Base-by-base conservation (phyloP, 1,284 basidiomycete genomes). In the Naganishia albida region DNA sequence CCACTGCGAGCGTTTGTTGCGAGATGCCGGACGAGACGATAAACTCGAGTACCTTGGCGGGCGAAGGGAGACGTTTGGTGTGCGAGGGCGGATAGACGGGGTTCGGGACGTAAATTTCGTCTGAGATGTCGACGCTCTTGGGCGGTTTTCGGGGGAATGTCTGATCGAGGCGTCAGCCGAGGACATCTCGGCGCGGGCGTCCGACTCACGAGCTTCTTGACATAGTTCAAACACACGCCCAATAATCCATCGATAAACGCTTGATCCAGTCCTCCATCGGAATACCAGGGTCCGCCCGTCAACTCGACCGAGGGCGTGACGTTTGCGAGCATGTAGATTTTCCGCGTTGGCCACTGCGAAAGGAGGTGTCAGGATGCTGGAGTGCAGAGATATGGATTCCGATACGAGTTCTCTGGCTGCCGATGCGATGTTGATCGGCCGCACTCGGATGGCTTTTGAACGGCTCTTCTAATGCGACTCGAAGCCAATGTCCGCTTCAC, bases 261-360 rank as follows among this genome's bases (percentile, higher is more conserved):
- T 13, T 74, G 70, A 67, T 79, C 78, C 51, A 77, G 77, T 55
- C 77, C 77, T 60, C 76, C 75, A 63, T 72, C 74, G 40, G 74
- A 72, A 59, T 77, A 79, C 76, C 77, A 80, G 2, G 78, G 72
- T 26, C 78, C 78, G 40, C 78, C 78, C 1, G 74, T 71, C 49
- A 79, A 68, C 39, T 78, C 76, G 67, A 76, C 76, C 15, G 77
- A 74, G 6, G 77, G 77, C 44, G 71, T 74, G 34, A 76, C 56
- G 43, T 75, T 68, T 0, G 72, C 65, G 43, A 75, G 53, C 39
- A 77, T 73, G 66, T 75, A 80, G 42, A 75, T 69, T 8, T 72
- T 69, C 55, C 74, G 71, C 2, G 76, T 78, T 0, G 77, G 77
- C 0, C 73, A 71, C 74, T 79, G 52, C 34, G n/a, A 54, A 39